Conservation (phyloP, 495 filamentous ascomycete genomes). For the Aspergillus carlsbadensis region DNA sequence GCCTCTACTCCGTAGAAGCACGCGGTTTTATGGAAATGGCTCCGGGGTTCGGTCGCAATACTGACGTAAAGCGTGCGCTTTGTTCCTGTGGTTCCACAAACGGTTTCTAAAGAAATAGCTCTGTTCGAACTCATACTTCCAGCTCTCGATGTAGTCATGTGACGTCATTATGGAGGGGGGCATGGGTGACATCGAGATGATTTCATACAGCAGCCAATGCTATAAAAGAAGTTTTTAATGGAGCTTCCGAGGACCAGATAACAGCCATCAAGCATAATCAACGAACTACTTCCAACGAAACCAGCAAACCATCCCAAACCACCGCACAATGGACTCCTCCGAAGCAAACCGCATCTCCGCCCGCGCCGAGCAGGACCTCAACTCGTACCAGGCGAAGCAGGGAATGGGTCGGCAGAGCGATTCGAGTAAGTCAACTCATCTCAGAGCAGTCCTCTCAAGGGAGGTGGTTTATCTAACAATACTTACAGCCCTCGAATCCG, state of each 20-base stretch:
- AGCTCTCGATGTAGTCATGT: background rate
- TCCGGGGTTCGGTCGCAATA: background rate
- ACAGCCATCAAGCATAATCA: background rate
- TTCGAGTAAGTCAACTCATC: constrained; percentile 50
- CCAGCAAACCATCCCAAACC: background rate
- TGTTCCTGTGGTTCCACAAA: background rate
- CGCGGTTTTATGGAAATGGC: background rate
- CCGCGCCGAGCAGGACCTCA: constrained; percentile 54
- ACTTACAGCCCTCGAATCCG: constrained; percentile 48
- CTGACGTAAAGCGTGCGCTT: background rate
- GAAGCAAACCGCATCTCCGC: constrained; percentile 40
- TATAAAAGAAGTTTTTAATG: background rate
- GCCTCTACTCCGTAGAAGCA: background rate
- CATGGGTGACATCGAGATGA: constrained; percentile 6
- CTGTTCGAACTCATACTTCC: background rate
- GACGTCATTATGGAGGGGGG: background rate
- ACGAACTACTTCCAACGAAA: background rate
- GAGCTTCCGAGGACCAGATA: background rate
- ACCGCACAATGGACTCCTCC: constrained; percentile 31
- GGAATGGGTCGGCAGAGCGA: constrained; percentile 43
- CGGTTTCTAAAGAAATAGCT: background rate
- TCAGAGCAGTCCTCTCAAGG: too few relatives aligned
- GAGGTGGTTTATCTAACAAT: background rate
- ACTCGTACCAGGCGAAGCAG: constrained; percentile 51
- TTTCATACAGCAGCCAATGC: background rate